Conservation (phyloP, 2,329 filamentous ascomycete species). For the Exophiala spinifera region DNA sequence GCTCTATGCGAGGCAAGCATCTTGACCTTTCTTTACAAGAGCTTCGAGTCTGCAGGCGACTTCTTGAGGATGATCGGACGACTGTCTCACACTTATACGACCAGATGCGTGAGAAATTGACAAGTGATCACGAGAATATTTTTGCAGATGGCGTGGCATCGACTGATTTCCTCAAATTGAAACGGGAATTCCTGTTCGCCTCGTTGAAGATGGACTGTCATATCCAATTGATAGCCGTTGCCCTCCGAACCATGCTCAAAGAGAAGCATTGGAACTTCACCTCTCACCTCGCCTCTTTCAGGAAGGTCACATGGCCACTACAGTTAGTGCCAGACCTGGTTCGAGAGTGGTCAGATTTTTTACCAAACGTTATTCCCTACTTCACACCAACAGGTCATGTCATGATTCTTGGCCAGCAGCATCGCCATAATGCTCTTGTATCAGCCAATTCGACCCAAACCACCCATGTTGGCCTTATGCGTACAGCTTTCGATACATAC, state of each 20-base stretch:
- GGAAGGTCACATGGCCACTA: slow-evolving; percentile 32
- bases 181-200: slow-evolving; percentile 19
- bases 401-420: slow-evolving; percentile 8
- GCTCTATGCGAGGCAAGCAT: slow-evolving; percentile 1
- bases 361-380: slow-evolving; percentile 41
- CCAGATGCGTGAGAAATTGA: slow-evolving; percentile 10
- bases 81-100: slow-evolving; percentile 17
- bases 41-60: slow-evolving; percentile 14
- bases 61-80: slow-evolving; percentile 21
- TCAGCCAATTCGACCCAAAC: slow-evolving; percentile 15
- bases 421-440: slow-evolving; percentile 11
- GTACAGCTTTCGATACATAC: slow-evolving; percentile 19
- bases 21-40: slow-evolving; percentile 12
- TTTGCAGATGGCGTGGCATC: slow-evolving; percentile 19
- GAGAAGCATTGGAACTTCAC: slow-evolving; percentile 21
- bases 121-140: slow-evolving; percentile 4
- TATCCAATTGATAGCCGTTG: slow-evolving; percentile 20
- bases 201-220: slow-evolving; percentile 20
- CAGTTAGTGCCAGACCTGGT: slow-evolving; percentile 44
- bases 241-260: slow-evolving; percentile 20
- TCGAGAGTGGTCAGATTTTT: slow-evolving; percentile 49
- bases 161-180: slow-evolving; percentile 20
- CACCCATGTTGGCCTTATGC: slow-evolving; percentile 15
- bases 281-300: slow-evolving; percentile 17
- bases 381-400: slow-evolving; percentile 41